These are phyloP conservation scores for Penicillium ochrochloron DNA, from an alignment of 495 filamentous ascomycete genomes.

Conservation along the genomic window DNA sequence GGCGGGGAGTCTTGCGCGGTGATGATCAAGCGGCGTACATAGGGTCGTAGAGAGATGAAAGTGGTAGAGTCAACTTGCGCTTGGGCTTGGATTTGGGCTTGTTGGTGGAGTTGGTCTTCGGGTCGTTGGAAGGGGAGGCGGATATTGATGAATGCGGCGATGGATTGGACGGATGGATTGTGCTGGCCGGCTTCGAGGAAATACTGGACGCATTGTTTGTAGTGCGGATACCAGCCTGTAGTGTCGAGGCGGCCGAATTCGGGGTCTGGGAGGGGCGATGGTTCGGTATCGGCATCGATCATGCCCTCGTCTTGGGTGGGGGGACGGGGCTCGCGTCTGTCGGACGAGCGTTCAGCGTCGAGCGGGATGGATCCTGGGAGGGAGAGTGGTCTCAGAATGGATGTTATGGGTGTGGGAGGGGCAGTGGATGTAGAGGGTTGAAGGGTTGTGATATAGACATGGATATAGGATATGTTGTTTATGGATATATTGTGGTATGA, in stretches of 20 bases:
- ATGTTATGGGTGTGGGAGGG: constrained; percentile 15
- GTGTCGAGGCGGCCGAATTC: constrained; percentile 64
- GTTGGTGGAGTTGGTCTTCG: not conserved
- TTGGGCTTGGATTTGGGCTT: too few species aligned
- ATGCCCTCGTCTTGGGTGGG: constrained; percentile 18
- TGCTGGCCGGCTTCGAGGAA: constrained; percentile 90
- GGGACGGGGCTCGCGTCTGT: constrained; percentile 27
- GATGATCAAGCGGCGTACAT: constrained; percentile 86
- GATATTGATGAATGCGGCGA: constrained; percentile 92
- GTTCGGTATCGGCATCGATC: constrained; percentile 13
- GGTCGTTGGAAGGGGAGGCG: constrained; percentile 50
- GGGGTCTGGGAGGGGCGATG: constrained; percentile 22
- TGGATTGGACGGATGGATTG: constrained; percentile 73
- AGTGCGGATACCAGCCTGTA: constrained; percentile 87
- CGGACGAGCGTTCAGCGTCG: constrained; percentile 34
- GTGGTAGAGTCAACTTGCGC: constrained; percentile 1
- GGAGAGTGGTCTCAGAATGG: constrained; percentile 32
- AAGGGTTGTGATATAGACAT: not conserved
- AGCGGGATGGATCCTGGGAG: constrained; percentile 30
- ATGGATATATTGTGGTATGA: not conserved
- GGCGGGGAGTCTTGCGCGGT: constrained; percentile 82
- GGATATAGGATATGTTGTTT: not conserved
- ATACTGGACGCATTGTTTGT: constrained; percentile 82
- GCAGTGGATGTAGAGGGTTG: not conserved
- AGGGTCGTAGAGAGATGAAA: constrained; percentile 76